phyloP scores from a whole-genome alignment of 106 monocot species.

The Dioscorea dumetorum region DNA sequence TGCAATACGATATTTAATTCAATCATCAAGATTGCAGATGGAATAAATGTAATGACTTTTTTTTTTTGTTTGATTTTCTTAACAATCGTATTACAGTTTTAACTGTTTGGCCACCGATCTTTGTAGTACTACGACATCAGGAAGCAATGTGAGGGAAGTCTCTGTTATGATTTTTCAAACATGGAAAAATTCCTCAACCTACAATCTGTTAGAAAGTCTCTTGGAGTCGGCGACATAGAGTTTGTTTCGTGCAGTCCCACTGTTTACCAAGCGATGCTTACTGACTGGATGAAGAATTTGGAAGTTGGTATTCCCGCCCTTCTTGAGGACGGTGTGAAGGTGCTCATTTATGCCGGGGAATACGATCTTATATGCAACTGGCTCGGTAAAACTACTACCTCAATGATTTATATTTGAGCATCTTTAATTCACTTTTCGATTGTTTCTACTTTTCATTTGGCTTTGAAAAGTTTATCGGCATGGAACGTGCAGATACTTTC shows the following conservation, averaged over 20 bases:
- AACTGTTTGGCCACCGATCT: background rate
- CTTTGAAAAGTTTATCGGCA: background rate
- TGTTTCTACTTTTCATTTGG: background rate
- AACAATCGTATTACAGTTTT: background rate
- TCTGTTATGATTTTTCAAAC: slow-evolving; percentile 97
- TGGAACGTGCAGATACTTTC: background rate
- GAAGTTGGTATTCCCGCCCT: slow-evolving; percentile 86
- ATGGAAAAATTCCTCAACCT: slow-evolving; percentile 89
- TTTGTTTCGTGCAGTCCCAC: slow-evolving; percentile 88
- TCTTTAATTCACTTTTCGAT: background rate
- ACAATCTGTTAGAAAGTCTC: slow-evolving; percentile 51
- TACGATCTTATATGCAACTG: slow-evolving; percentile 97
- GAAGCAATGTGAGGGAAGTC: slow-evolving; percentile 65
- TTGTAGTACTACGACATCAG: slow-evolving; percentile 82
- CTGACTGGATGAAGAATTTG: slow-evolving; percentile 95
- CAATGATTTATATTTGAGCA: background rate
- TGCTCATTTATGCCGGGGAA: slow-evolving; percentile 90
- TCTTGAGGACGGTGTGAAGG: slow-evolving; percentile 73
- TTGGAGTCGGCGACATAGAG: slow-evolving; percentile 78
- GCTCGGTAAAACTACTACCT: slow-evolving; percentile 44
- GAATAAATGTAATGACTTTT: slow-evolving; percentile 53
- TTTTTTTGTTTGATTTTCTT: background rate
- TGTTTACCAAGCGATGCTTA: slow-evolving; percentile 81
- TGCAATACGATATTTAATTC: slow-evolving; percentile 76
- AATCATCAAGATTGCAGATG: slow-evolving; percentile 52